Base-by-base conservation (phyloP, 2,329 filamentous ascomycete genomes). In the Fusarium udum region DNA sequence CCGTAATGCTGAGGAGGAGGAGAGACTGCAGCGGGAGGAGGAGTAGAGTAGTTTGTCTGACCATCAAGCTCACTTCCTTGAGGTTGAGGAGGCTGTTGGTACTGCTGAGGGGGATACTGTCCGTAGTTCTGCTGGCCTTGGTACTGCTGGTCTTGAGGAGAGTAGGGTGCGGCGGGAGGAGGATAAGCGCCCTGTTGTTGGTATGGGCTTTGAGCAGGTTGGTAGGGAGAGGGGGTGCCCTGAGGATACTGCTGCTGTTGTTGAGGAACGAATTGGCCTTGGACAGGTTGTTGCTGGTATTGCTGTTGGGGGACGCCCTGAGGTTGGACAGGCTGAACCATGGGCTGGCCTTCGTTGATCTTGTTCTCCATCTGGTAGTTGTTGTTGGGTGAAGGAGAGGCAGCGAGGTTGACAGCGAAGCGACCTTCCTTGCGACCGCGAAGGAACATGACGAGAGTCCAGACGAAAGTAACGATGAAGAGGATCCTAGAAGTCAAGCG, bases 401-500 rank as follows among this genome's bases (percentile, higher is more conserved):
- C 36, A 15, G 61, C 71, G 22, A 59, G 61, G 32, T 67, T 61
- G n/a, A 79, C 52, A 15, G 77, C 71, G 73, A 82, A 83, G 45
- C 80, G 80, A 18, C 81, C 81, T 16, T 82, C 63, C 76, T 83
- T 85, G 64, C 83, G 83, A n/a, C 79, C 81, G 1, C 73, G 68
- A 42, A 84, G 58, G 73, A 81, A 84, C 67, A 77, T 73, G 31
- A 82, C 55, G 10, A 83, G 60, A 36, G 79, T 81, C 79, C 79
- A 83, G 61, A 78, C 77, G 32, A 84, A 82, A 39, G 80, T 79
- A 15, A 75, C 80, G 39, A 84, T 79, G 67, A 83, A 85, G 14
- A 84, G 77, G 26, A 85, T 61, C 79, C 83, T 84, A 7, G 1
- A 28, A n/a, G 4, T 1, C 0, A 4, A 46, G 7, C 6, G 53